A percentile compares a stretch with the other conserved stretches of the same genome.
These are phyloP conservation scores for Fusarium clavum DNA, from an alignment of 2,329 filamentous ascomycete species.

Conservation along the genomic window DNA sequence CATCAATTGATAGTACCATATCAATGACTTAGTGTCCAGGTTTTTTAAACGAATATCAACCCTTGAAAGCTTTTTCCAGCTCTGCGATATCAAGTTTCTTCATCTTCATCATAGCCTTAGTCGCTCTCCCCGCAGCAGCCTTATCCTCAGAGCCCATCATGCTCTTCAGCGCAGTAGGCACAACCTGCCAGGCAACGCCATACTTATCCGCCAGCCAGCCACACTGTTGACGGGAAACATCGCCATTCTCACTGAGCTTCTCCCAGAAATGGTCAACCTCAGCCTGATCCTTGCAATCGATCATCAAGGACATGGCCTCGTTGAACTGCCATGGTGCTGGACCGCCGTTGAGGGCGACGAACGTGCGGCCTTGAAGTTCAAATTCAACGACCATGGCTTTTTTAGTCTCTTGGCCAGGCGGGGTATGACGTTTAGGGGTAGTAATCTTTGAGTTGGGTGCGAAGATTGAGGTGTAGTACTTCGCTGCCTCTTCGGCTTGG, in stretches of 20 bases:
- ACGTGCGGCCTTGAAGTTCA: constrained; percentile 54
- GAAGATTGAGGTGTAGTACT: constrained; percentile 57
- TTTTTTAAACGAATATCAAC: background rate
- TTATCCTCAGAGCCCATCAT: constrained; percentile 51
- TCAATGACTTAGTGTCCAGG: background rate
- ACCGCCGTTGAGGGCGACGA: constrained; percentile 59
- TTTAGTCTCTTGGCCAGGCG: constrained; percentile 48
- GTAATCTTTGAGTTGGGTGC: constrained; percentile 52
- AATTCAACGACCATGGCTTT: constrained; percentile 54
- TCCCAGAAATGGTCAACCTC: constrained; percentile 62
- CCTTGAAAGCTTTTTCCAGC: constrained; percentile 51
- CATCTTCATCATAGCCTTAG: constrained; percentile 56
- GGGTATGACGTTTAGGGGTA: constrained; percentile 48
- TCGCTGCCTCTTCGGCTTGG: constrained; percentile 56
- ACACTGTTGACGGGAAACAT: constrained; percentile 53
- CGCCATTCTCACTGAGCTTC: constrained; percentile 55
- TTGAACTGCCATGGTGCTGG: constrained; percentile 54
- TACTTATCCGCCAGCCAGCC: constrained; percentile 61
- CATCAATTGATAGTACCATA: background rate
- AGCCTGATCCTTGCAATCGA: constrained; percentile 58
- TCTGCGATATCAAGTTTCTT: constrained; percentile 57
- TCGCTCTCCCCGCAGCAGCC: constrained; percentile 49
- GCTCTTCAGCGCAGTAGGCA: constrained; percentile 53
- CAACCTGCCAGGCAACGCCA: constrained; percentile 61
- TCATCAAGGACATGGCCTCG: constrained; percentile 57